Evolutionary conservation across 177 flowering plant genomes (phyloP).

Genomic region (Vitis hybrid): DNA sequence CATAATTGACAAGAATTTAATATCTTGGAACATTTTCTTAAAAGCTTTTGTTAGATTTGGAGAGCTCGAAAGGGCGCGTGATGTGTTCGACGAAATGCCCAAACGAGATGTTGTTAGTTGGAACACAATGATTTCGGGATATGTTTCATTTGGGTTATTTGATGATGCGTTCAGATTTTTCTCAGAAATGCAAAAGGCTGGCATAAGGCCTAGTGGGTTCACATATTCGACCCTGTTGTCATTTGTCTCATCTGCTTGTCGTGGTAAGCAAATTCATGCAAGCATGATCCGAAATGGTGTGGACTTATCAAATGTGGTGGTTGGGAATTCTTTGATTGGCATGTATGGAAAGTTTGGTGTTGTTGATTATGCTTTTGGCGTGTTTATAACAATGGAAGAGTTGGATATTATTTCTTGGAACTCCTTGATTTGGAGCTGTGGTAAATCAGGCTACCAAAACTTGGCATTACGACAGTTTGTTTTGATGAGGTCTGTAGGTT

Average conservation of each 20-base stretch:
- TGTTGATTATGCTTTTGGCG: slow-evolving; percentile 39
- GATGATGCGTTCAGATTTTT: slow-evolving; percentile 32
- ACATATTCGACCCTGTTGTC: slow-evolving; percentile 54
- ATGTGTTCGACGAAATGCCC: slow-evolving; percentile 58
- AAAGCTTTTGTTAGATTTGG: slow-evolving; percentile 34
- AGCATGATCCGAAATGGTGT: slow-evolving; percentile 29
- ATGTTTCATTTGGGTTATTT: slow-evolving; percentile 30
- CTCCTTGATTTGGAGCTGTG: slow-evolving; percentile 44
- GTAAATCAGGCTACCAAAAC: slow-evolving; percentile 35
- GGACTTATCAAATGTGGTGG: slow-evolving; percentile 34
- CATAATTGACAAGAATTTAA: slow-evolving; percentile 33
- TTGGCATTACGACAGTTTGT: slow-evolving; percentile 44
- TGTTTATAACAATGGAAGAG: slow-evolving; percentile 38
- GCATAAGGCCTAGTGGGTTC: slow-evolving; percentile 46
- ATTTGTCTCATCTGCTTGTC: slow-evolving; percentile 19
- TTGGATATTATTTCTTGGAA: slow-evolving; percentile 62
- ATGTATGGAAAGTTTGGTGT: slow-evolving; percentile 50
- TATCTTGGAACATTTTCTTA: slow-evolving; percentile 64
- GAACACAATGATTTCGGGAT: slow-evolving; percentile 65
- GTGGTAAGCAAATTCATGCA: slow-evolving; percentile 62
- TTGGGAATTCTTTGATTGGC: slow-evolving; percentile 52
- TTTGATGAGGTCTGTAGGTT: slow-evolving; percentile 39
- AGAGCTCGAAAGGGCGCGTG: slow-evolving; percentile 25
- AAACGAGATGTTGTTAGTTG: slow-evolving; percentile 61
- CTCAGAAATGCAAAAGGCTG: slow-evolving; percentile 40